A percentile compares a stretch with the other conserved stretches of the same genome.
phyloP scores from a whole-genome alignment of 805 yeast species.

The Wickerhamomyces mucosus region DNA sequence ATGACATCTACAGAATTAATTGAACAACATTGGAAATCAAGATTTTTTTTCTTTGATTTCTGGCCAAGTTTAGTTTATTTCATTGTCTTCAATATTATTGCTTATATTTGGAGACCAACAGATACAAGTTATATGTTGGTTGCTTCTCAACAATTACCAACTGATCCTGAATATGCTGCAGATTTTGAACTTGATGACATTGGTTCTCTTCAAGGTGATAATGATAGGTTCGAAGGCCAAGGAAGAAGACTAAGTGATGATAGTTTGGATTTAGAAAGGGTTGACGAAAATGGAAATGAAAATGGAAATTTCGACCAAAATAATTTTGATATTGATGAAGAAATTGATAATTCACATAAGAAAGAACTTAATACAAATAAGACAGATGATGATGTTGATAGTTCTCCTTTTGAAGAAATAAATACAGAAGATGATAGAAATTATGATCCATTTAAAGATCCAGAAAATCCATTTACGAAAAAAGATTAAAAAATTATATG shows the following conservation, averaged over 20 bases:
- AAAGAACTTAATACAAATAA: neutral
- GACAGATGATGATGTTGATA: neutral
- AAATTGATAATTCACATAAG: neutral
- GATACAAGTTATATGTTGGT: constrained; percentile 92
- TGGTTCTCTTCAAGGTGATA: constrained; percentile 27
- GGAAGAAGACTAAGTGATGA: no score
- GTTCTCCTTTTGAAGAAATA: neutral
- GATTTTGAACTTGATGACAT: constrained; percentile 56
- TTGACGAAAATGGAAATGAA: constrained; percentile 8
- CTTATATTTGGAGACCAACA: constrained; percentile 96
- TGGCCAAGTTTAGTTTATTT: constrained; percentile 92
- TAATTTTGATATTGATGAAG: neutral
- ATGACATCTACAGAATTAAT: constrained; percentile 69
- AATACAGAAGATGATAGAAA: no score
- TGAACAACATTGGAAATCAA: constrained; percentile 85
- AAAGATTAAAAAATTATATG: neutral
- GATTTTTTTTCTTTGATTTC: constrained; percentile 83
- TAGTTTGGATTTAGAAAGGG: constrained; percentile 16
- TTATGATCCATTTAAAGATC: neutral
- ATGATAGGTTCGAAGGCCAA: constrained; percentile 19
- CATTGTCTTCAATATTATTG: constrained; percentile 70
- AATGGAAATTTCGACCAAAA: neutral
- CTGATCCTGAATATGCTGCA: constrained; percentile 62
- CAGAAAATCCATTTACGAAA: neutral
- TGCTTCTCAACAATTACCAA: constrained; percentile 85